Conservation (phyloP, 108 stramenopile genomes). For the Skeletonema costatum region DNA sequence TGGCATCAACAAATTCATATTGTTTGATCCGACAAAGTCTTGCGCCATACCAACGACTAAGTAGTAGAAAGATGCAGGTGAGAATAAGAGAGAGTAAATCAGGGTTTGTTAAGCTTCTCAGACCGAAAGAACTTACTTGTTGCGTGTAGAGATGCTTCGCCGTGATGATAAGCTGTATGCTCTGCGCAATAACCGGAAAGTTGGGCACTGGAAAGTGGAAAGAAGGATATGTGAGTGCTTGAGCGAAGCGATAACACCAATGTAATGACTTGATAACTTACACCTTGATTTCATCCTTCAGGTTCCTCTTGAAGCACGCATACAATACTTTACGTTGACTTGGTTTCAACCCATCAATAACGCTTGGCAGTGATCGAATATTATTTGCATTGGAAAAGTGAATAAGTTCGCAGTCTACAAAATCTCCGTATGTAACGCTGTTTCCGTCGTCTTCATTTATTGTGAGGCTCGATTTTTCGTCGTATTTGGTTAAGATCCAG, state of each 20-base stretch:
- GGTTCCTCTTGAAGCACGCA: constrained; percentile 88
- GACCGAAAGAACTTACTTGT: constrained; percentile 66
- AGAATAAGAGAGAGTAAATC: neutral
- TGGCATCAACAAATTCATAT: constrained; percentile 88
- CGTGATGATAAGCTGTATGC: constrained; percentile 96
- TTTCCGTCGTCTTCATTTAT: constrained; percentile 33
- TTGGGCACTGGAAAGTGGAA: constrained; percentile 53
- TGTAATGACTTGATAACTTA: neutral
- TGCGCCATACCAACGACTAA: constrained; percentile 92
- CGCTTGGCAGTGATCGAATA: constrained; percentile 78
- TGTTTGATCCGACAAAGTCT: constrained; percentile 94
- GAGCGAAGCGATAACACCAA: neutral
- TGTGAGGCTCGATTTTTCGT: constrained; percentile 45
- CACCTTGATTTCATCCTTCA: constrained; percentile 91
- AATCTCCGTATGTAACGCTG: constrained; percentile 75
- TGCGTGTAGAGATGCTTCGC: constrained; percentile 89
- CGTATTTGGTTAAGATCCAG: constrained; percentile 81
- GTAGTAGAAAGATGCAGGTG: neutral
- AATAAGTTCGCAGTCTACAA: constrained; percentile 92
- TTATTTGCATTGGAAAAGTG: constrained; percentile 93
- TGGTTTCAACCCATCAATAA: constrained; percentile 92
- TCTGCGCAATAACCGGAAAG: constrained; percentile 91
- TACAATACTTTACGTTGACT: constrained; percentile 94
- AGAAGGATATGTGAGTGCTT: neutral
- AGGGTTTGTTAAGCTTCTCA: neutral